Conservation (phyloP, 2,329 filamentous ascomycete species). For the Xylogone sp. region DNA sequence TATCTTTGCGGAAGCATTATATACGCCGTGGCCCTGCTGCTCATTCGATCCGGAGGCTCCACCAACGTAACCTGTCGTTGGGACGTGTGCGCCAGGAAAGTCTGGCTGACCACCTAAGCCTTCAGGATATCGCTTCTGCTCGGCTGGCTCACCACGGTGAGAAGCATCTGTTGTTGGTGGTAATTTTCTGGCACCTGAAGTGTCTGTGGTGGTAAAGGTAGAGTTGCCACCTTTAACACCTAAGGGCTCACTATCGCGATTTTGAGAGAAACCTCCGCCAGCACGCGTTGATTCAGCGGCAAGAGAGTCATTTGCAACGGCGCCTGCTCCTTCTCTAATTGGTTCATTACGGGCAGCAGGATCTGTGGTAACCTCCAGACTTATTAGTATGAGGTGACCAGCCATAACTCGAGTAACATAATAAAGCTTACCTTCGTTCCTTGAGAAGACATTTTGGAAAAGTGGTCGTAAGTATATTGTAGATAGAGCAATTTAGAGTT, state of each 20-base stretch:
- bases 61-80: conserved; percentile 8
- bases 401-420: no score
- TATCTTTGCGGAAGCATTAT: no score
- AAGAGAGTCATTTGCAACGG: conserved; percentile 65
- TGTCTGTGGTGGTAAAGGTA: conserved; percentile 53
- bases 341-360: neutral
- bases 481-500: no score
- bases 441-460: no score
- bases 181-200: conserved; percentile 46
- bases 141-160: neutral
- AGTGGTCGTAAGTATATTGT: no score
- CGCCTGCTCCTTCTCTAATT: conserved; percentile 59
- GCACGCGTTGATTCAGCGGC: conserved; percentile 66
- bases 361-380: no score
- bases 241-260: conserved; percentile 48
- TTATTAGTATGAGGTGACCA: no score
- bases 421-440: no score
- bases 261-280: conserved; percentile 58
- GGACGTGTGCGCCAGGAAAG: conserved; percentile 9
- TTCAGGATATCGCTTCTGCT: conserved; percentile 7
- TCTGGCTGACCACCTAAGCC: conserved; percentile 14
- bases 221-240: conserved; percentile 47
- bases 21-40: no score
- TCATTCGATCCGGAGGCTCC: conserved; percentile 1
- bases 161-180: conserved; percentile 31